Conservation (phyloP, 345 rosid species). For the Cochlearia excelsa region DNA sequence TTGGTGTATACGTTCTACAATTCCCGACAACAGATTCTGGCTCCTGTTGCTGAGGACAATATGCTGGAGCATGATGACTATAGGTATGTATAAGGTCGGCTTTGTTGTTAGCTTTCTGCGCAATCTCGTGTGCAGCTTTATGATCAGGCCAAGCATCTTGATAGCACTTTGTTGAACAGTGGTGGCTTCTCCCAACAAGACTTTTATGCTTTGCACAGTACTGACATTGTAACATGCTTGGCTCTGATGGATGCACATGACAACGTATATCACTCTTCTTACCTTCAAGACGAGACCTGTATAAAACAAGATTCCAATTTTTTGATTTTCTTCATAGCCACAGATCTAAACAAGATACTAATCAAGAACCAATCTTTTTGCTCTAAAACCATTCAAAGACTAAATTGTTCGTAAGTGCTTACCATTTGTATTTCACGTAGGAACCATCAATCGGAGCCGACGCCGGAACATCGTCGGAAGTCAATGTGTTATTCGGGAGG, state of each 20-base stretch:
- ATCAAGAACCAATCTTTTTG: too few relatives aligned
- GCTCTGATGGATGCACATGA: constrained; percentile 72
- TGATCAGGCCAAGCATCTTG: constrained; percentile 80
- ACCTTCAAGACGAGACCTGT: too few relatives aligned
- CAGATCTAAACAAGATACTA: too few relatives aligned
- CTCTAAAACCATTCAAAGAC: too few relatives aligned
- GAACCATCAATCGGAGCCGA: too few relatives aligned
- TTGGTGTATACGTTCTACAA: constrained; percentile 60
- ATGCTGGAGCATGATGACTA: constrained; percentile 40
- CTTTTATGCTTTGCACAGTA: constrained; percentile 56
- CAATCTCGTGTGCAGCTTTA: constrained; percentile 52
- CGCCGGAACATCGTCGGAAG: too few relatives aligned
- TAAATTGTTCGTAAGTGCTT: too few relatives aligned
- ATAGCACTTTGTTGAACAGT: constrained; percentile 69
- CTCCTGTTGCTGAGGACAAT: constrained; percentile 39
- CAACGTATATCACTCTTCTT: constrained; percentile 40
- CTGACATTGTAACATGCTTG: constrained; percentile 61
- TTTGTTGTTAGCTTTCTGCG: not conserved
- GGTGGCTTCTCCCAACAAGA: constrained; percentile 63
- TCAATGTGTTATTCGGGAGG: too few relatives aligned
- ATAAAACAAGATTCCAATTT: too few relatives aligned
- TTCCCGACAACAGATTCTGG: constrained; percentile 55
- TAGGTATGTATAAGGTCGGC: constrained; percentile 7
- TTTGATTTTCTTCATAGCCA: too few relatives aligned
- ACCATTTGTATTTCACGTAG: too few relatives aligned